Evolutionary conservation across 1,284 basidiomycete species (phyloP), one percentile per base, ranked within the genome.

Genomic region (Boletus semigastroideus): DNA sequence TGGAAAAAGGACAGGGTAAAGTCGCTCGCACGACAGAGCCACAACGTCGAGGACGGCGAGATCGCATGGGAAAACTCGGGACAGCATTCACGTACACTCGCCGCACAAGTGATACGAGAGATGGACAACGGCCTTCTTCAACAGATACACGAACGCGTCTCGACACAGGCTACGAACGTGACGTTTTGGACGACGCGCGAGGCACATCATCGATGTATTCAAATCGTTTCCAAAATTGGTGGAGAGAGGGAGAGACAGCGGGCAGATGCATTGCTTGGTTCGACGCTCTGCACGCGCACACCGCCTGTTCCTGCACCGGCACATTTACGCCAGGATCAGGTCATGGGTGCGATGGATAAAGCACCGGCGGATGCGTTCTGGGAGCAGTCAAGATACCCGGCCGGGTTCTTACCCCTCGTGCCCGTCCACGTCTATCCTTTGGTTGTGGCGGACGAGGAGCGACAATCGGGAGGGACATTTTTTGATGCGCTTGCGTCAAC

Each of bases 151-250:
- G 77, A 81, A 40, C 75, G 74, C 30, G 65, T 84, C 2, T 53
- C 61, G 0, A 40, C 59, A 7, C 19, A 38, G 28, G 19, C 43
- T 16, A n/a, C 42, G 31, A 34, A 41, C 28, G 71, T 87, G 5
- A 77, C 82, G 53, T 91, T 93, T 55, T 94, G 89, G 87, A 86
- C 89, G 2, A 92, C 90, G 0, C 67, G 68, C 4, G 87, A 91
- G 63, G 89, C 89, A 1, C 78, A 83, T 34, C 78, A 80, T 48
- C 79, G 88, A 5, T 87, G 82, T 59, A 67, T 84, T 14, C 75
- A 80, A 27, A 91, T 91, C 48, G 82, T 90, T 5, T 73, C 74
- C 13, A 90, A 86, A 64, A 87, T 90, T 33, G 88, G 87, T 1
- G 87, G 87, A 1, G 70, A 73, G 4, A 72, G 69, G 52, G 88